A percentile compares a stretch with the other conserved stretches of the same genome.
Evolutionary conservation across 2,329 filamentous ascomycete species (phyloP).

Genomic region (Macrophomina phaseolina): DNA sequence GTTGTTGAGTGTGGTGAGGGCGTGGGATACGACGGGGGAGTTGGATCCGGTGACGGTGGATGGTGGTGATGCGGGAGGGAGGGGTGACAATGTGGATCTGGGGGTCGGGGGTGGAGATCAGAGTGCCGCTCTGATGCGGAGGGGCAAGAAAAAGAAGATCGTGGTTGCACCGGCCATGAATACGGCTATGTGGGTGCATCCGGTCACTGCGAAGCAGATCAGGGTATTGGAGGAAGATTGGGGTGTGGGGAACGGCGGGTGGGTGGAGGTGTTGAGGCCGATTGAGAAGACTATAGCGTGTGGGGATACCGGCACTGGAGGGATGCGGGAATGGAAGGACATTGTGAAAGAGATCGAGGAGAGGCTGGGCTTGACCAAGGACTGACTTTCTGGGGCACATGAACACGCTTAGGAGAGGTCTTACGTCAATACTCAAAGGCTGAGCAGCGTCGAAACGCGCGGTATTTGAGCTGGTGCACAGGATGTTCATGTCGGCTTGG

Average conservation of each 20-base stretch:
- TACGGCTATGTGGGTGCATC: slow-evolving; percentile 87
- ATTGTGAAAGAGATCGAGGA: slow-evolving; percentile 72
- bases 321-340: slow-evolving; percentile 80
- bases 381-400: background rate
- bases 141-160: slow-evolving; percentile 64
- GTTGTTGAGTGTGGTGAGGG: slow-evolving; percentile 74
- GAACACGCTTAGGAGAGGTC: background rate
- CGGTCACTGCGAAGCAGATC: slow-evolving; percentile 76
- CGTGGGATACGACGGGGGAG: slow-evolving; percentile 80
- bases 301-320: slow-evolving; percentile 81
- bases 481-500: no score
- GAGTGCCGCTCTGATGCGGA: background rate
- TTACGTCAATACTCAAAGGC: no score
- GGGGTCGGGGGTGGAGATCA: background rate
- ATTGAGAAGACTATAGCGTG: slow-evolving; percentile 81
- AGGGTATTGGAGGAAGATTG: slow-evolving; percentile 74
- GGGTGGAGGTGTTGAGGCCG: slow-evolving; percentile 75
- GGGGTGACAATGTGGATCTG: background rate
- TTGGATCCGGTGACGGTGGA: slow-evolving; percentile 51
- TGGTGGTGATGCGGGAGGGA: no score
- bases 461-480: no score
- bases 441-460: no score
- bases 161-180: slow-evolving; percentile 87
- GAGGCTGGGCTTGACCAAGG: slow-evolving; percentile 43
- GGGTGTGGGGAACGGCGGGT: slow-evolving; percentile 58